phyloP scores from a whole-genome alignment of 1,284 basidiomycete species.

The Puccinia horiana region DNA sequence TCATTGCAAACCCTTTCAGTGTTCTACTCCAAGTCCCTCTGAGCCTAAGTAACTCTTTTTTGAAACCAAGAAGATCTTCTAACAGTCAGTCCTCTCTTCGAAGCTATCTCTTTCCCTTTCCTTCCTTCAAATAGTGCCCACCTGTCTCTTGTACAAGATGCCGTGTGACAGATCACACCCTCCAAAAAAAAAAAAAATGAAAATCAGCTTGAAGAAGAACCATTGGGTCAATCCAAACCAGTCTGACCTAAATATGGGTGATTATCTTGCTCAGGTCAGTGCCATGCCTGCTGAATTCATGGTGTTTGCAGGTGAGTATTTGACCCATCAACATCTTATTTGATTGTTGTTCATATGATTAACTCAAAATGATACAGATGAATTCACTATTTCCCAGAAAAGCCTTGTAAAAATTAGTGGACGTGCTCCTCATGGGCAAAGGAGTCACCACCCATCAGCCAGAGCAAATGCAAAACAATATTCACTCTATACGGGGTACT shows the following conservation, averaged over 20 bases:
- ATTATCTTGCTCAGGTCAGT: background rate
- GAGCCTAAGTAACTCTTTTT: no score
- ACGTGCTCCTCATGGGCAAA: background rate
- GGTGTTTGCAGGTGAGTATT: background rate
- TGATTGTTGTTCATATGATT: background rate
- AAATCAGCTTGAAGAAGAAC: background rate
- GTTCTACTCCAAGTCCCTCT: no score
- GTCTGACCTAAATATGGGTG: background rate
- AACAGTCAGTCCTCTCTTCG: no score
- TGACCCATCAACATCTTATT: background rate
- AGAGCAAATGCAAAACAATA: background rate
- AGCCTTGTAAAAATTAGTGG: background rate
- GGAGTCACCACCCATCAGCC: background rate
- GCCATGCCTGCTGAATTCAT: background rate
- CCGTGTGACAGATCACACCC: background rate
- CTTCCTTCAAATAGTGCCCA: no score
- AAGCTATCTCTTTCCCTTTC: no score
- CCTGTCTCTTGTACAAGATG: no score
- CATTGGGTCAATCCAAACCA: background rate
- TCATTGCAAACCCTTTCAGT: no score
- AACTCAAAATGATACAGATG: background rate
- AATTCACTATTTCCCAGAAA: background rate
- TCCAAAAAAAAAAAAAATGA: background rate
- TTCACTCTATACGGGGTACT: background rate
- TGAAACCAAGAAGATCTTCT: no score